A percentile compares a stretch with the other conserved stretches of the same genome.
These are phyloP conservation scores for Ceratocystis cubensis DNA, from an alignment of 2,329 filamentous ascomycete species.

Conservation along the genomic window DNA sequence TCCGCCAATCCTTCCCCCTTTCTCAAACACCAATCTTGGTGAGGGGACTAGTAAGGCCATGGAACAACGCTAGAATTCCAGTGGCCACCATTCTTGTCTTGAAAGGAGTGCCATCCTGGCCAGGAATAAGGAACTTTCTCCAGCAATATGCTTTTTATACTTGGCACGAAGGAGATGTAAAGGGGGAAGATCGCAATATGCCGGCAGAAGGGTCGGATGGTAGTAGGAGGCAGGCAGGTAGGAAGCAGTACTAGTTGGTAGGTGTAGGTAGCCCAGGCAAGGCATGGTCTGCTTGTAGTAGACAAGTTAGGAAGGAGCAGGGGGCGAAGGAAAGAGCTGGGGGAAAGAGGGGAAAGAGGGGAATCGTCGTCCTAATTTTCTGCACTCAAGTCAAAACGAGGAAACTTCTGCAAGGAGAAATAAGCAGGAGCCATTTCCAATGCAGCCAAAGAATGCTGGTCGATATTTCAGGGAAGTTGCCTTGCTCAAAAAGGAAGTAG, in stretches of 20 bases:
- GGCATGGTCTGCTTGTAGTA: no score
- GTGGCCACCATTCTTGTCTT: not conserved
- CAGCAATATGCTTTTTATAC: not conserved
- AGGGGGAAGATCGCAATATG: not conserved
- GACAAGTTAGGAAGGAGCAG: not conserved
- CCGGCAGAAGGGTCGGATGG: not conserved
- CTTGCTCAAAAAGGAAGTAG: not conserved
- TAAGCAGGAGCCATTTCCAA: not conserved
- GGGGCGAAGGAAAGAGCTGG: no score
- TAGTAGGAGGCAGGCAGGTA: not conserved
- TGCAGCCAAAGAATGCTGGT: not conserved
- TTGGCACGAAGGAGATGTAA: not conserved
- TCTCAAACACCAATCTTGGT: not conserved
- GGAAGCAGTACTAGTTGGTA: no score
- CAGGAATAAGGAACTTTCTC: not conserved
- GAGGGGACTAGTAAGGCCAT: not conserved
- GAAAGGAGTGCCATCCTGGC: not conserved
- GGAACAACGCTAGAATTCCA: conserved; percentile 9
- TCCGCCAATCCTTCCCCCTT: no score
- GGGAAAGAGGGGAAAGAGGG: not conserved
- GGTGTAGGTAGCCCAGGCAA: no score
- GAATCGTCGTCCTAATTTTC: not conserved
- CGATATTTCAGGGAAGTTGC: not conserved
- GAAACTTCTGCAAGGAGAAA: not conserved
- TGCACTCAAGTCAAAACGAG: not conserved